phyloP scores from a whole-genome alignment of 2,329 filamentous ascomycete species.

The Aureobasidium lini region DNA sequence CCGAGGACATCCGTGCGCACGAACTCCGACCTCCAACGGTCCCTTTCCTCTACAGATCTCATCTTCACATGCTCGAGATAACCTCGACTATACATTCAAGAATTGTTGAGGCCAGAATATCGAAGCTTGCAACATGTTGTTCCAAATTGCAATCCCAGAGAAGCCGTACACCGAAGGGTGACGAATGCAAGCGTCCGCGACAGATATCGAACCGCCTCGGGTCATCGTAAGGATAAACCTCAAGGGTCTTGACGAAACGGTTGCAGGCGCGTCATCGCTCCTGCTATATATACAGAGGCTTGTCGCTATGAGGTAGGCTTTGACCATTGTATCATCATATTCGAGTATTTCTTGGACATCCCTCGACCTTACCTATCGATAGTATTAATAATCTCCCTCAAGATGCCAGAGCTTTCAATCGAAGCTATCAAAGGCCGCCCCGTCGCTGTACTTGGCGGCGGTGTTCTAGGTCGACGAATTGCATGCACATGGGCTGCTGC shows the following conservation, averaged over 20 bases:
- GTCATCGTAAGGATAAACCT: not conserved
- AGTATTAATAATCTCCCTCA: not conserved
- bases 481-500: constrained; percentile 31
- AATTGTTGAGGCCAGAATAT: not conserved
- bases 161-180: not conserved
- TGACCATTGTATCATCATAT: too few relatives aligned
- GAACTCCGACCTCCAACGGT: not conserved
- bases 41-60: not conserved
- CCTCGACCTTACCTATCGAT: too few relatives aligned
- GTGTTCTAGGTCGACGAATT: constrained; percentile 39
- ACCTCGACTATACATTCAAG: not conserved
- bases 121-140: not conserved
- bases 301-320: not conserved
- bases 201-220: not conserved
- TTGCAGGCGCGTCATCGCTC: not conserved
- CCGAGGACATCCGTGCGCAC: not conserved
- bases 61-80: not conserved
- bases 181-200: not conserved
- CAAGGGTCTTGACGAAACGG: not conserved
- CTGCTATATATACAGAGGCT: not conserved
- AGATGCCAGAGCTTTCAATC: not conserved
- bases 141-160: not conserved
- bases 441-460: constrained; percentile 35
- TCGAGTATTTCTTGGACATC: too few relatives aligned
- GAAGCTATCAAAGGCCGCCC: constrained; percentile 21